A percentile compares a stretch with the other conserved stretches of the same genome.
Evolutionary conservation across 2,329 filamentous ascomycete species (phyloP).

Genomic region (Pseudogymnoascus verrucosus): DNA sequence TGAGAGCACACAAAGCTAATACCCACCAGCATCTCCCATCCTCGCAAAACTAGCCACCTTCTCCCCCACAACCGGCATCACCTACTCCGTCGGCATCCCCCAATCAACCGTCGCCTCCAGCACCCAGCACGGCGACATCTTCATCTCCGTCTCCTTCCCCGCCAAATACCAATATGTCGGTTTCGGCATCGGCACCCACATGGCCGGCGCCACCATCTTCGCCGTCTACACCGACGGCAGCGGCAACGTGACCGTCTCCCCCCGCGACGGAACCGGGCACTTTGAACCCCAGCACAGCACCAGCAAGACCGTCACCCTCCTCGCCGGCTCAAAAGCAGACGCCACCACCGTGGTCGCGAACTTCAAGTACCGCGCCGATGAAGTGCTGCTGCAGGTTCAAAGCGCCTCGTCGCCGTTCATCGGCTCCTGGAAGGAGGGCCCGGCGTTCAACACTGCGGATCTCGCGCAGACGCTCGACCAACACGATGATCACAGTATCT

Average conservation of each 20-base stretch:
- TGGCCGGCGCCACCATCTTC: slow-evolving; percentile 51
- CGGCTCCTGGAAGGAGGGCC: not conserved
- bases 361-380: not conserved
- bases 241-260: slow-evolving; percentile 48
- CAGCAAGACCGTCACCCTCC: not conserved
- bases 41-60: slow-evolving; percentile 10
- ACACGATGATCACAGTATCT: not conserved
- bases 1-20: not conserved
- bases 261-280: slow-evolving; percentile 39
- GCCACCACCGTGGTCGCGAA: not conserved
- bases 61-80: slow-evolving; percentile 18
- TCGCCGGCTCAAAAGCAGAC: not conserved
- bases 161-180: slow-evolving; percentile 45
- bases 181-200: slow-evolving; percentile 45
- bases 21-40: not conserved
- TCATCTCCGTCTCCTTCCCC: slow-evolving; percentile 48
- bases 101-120: slow-evolving; percentile 40
- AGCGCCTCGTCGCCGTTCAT: not conserved
- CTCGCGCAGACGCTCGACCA: not conserved
- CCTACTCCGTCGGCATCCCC: slow-evolving; percentile 47
- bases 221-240: slow-evolving; percentile 45
- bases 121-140: slow-evolving; percentile 41
- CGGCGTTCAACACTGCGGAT: not conserved
- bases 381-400: not conserved
- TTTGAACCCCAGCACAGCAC: not conserved